Evolutionary conservation across 768 basidiomycete species (phyloP), one percentile per base, ranked within the genome.

Genomic region (Amanita inopinata): DNA sequence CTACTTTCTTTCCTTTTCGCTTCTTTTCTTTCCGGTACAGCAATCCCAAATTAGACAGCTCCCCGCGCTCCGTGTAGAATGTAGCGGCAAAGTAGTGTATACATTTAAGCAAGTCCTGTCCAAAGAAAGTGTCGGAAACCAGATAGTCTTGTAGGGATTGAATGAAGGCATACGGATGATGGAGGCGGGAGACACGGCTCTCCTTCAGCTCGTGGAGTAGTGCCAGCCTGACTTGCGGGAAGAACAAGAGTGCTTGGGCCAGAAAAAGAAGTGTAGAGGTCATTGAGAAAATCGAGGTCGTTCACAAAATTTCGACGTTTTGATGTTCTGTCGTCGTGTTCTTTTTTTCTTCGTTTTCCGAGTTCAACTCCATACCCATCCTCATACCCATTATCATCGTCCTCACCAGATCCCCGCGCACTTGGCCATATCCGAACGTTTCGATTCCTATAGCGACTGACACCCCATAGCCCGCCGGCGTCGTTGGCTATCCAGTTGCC

Each of bases 401-500:
- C 40, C 33, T 22, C 11, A 3, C 23, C 33, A 5, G 3, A n/a
- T 6, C n/a, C 27, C 27, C n/a, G 27, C 27, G 27, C 7, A 28
- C 7, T 7, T 28, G 27, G n/a, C 27, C 7, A 28, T n/a, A n/a
- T n/a, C n/a, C 27, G 27, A 28, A 7, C 7, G n/a, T n/a, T 6
- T 7, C 27, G 27, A 28, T 28, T 6, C 27, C 43, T 33, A 44
- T 63, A 64, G 51, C 52, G 61, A 51, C 60, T 63, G 52, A 74
- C 64, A 2, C 52, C 64, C 5, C 54, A 59, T 23, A 58, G 55
- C 1, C 83, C 81, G 12, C 72, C 80, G 2, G 81, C 82, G 52
- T 84, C 80, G 24, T 55, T 62, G 7, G 83, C 82, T 15, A 81
- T 70, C 76, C 79, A 82, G 46, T 80, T 79, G 9, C 74, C 77